phyloP scores from a whole-genome alignment of 805 yeast species.

The Aciculoconidium aculeatum region DNA sequence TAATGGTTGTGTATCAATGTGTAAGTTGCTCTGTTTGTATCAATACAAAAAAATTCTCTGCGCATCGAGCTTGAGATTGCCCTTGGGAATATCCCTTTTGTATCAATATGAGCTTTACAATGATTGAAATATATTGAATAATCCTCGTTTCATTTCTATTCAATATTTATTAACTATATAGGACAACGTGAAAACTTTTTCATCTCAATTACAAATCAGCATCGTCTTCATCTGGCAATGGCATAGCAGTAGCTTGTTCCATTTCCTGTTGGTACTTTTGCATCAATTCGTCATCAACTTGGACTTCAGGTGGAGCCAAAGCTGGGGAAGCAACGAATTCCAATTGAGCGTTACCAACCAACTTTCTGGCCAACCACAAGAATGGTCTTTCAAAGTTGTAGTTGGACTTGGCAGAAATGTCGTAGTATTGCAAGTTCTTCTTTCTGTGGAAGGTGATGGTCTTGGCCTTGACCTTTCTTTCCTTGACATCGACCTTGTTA shows the following conservation, averaged over 20 bases:
- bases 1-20: too few relatives aligned
- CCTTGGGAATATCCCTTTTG: too few relatives aligned
- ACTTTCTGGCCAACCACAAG: slow-evolving; percentile 99
- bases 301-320: slow-evolving; percentile 98
- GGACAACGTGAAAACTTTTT: too few relatives aligned
- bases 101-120: too few relatives aligned
- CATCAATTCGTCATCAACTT: slow-evolving; percentile 94
- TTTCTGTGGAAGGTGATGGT: slow-evolving; percentile 99
- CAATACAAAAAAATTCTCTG: too few relatives aligned
- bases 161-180: slow-evolving; percentile 2
- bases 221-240: slow-evolving; percentile 99
- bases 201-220: slow-evolving; percentile 98
- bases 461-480: slow-evolving; percentile 99
- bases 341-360: slow-evolving; percentile 95
- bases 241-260: slow-evolving; percentile 99
- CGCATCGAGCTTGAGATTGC: too few relatives aligned
- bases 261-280: slow-evolving; percentile 98
- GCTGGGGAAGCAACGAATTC: slow-evolving; percentile 99
- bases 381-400: slow-evolving; percentile 99
- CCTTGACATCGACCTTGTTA: slow-evolving; percentile 99
- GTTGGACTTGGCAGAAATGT: slow-evolving; percentile 98
- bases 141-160: too few relatives aligned
- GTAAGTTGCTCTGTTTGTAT: too few relatives aligned
- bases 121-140: too few relatives aligned
- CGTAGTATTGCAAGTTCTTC: slow-evolving; percentile 99